phyloP scores from a whole-genome alignment of 106 monocot genomes.

The Acorus calamus region DNA sequence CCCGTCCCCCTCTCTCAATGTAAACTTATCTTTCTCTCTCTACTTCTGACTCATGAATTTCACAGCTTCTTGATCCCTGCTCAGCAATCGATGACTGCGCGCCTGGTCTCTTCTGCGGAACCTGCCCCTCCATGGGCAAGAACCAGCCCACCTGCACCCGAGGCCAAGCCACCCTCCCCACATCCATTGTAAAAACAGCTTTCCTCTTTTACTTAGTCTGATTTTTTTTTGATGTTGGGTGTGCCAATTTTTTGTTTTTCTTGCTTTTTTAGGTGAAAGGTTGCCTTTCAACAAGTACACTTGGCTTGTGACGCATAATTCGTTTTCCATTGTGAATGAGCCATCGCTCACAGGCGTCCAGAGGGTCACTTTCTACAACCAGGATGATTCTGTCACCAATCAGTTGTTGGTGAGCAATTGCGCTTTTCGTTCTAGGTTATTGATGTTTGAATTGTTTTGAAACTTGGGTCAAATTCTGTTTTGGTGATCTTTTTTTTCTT shows the following conservation, averaged over 20 bases:
- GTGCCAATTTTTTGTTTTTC: background rate
- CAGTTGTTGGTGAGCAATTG: slow-evolving; percentile 51
- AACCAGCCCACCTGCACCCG: slow-evolving; percentile 51
- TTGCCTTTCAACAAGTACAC: slow-evolving; percentile 89
- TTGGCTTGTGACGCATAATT: slow-evolving; percentile 96
- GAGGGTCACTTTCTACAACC: slow-evolving; percentile 89
- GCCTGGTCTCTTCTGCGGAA: slow-evolving; percentile 67
- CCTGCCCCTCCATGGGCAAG: slow-evolving; percentile 55
- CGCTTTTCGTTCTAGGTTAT: background rate
- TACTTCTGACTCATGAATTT: background rate
- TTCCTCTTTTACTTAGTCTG: background rate
- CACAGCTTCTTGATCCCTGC: slow-evolving; percentile 68
- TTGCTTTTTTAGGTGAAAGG: slow-evolving; percentile 37
- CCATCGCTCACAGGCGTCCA: slow-evolving; percentile 72
- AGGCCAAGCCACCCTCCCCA: slow-evolving; percentile 44
- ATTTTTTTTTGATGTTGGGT: background rate
- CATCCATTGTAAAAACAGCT: slow-evolving; percentile 38
- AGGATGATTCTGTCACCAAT: slow-evolving; percentile 91
- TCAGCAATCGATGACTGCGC: slow-evolving; percentile 56
- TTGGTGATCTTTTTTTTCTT: slow-evolving; percentile 1
- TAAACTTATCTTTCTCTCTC: slow-evolving; percentile 4
- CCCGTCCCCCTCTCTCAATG: background rate
- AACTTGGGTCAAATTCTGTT: background rate
- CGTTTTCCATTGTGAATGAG: slow-evolving; percentile 80
- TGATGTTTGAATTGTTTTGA: background rate